Conservation (phyloP, 2,329 filamentous ascomycete genomes). For the Trichoderma sp. region DNA sequence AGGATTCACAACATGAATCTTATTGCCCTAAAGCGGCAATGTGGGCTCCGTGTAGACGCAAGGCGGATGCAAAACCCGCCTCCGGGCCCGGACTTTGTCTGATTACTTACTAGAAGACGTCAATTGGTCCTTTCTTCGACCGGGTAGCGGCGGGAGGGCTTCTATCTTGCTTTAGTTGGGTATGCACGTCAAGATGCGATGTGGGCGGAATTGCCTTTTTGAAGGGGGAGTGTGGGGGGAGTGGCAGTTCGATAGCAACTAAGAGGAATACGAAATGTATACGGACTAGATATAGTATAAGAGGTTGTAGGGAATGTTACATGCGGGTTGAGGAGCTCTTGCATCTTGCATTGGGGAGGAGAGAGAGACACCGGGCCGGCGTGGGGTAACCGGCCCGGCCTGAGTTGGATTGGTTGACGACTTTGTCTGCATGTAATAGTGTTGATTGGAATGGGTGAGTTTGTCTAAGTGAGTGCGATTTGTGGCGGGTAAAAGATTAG, state of each 20-base stretch:
- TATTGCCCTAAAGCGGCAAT: constrained; percentile 2
- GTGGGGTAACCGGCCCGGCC: background rate
- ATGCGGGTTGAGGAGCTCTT: background rate
- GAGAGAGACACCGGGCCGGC: background rate
- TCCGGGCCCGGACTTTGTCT: background rate
- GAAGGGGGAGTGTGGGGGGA: background rate
- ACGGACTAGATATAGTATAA: background rate
- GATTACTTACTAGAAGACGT: background rate
- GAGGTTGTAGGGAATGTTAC: background rate
- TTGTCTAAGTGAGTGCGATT: background rate
- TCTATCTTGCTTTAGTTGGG: background rate
- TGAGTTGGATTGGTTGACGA: background rate
- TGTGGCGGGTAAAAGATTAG: constrained; percentile 3
- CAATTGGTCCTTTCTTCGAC: background rate
- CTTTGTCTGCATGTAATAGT: background rate
- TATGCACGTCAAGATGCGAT: background rate
- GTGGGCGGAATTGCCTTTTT: constrained; percentile 11
- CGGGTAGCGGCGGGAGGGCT: background rate
- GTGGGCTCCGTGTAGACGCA: background rate
- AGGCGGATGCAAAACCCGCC: background rate
- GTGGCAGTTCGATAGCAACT: background rate
- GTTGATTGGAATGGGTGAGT: background rate
- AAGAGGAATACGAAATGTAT: background rate
- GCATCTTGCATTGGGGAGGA: background rate
- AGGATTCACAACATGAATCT: background rate